Conservation (phyloP, 768 basidiomycete species). For the Serendipita indica region DNA sequence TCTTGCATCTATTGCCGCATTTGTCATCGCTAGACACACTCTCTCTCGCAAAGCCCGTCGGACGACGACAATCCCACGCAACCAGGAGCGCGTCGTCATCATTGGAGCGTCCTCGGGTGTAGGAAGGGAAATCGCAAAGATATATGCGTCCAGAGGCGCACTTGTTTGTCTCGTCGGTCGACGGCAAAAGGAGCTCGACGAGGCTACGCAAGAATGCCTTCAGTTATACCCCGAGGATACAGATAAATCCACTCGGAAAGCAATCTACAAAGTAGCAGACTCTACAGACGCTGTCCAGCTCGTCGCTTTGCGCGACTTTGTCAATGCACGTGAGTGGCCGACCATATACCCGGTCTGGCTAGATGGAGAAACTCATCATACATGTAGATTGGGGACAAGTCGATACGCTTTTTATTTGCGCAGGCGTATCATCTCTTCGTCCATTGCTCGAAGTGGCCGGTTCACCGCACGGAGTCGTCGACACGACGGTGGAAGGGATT, state of each 20-base stretch:
- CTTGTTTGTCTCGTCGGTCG: conserved; percentile 58
- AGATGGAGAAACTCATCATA: background rate
- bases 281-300: conserved; percentile 53
- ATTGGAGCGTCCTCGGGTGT: conserved; percentile 78
- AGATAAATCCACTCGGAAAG: conserved; percentile 12
- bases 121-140: conserved; percentile 51
- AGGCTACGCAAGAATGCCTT: conserved; percentile 47
- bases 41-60: background rate
- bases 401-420: conserved; percentile 68
- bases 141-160: conserved; percentile 64
- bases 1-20: too few relatives aligned
- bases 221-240: conserved; percentile 16
- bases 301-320: conserved; percentile 35
- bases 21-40: background rate
- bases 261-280: conserved; percentile 32
- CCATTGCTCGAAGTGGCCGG: conserved; percentile 63
- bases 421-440: conserved; percentile 70
- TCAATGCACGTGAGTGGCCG: conserved; percentile 39
- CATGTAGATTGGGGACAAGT: conserved; percentile 60
- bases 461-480: conserved; percentile 24
- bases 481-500: conserved; percentile 35
- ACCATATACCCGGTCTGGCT: background rate
- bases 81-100: conserved; percentile 57
- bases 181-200: conserved; percentile 36
- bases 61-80: conserved; percentile 25